phyloP scores from a whole-genome alignment of 176 grass and related monocot genomes.

The Oryza glaberrima region DNA sequence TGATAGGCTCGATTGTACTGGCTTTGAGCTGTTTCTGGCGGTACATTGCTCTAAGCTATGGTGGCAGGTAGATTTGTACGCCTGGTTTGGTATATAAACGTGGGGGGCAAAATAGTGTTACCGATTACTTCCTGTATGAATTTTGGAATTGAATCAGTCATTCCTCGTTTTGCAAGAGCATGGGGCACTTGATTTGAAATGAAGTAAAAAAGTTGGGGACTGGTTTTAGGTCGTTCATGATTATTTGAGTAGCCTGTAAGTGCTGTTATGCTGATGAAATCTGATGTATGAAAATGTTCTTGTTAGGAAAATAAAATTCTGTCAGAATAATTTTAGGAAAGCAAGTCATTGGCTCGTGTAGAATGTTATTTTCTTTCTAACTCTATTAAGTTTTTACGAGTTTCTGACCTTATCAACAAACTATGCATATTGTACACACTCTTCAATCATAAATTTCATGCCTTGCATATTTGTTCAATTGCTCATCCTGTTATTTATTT shows the following conservation, averaged over 20 bases:
- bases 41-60: conserved; percentile 37
- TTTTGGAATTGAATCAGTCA: conserved; percentile 1
- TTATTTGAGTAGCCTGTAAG: conserved; percentile 4
- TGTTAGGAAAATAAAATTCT: conserved; percentile 16
- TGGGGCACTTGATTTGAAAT: conserved; percentile 7
- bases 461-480: conserved; percentile 1
- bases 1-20: conserved; percentile 25
- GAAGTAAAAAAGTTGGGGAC: conserved; percentile 7
- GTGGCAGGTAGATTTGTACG: not conserved
- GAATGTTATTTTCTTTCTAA: not conserved
- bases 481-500: conserved; percentile 12
- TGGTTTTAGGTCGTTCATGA: not conserved
- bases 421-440: conserved; percentile 1
- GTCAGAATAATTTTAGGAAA: conserved; percentile 1
- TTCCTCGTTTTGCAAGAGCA: not conserved
- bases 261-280: not conserved
- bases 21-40: conserved; percentile 27
- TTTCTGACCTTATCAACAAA: not conserved
- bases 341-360: not conserved
- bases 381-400: not conserved
- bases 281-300: conserved; percentile 7
- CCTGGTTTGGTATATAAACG: not conserved
- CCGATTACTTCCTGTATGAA: conserved; percentile 5
- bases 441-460: not conserved
- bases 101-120: not conserved